Percentiles rank a stretch among this genome's conserved stretches.
These are phyloP conservation scores for Rhododendron mucronatum DNA, from an alignment of 148 eudicot species.

Conservation along the genomic window DNA sequence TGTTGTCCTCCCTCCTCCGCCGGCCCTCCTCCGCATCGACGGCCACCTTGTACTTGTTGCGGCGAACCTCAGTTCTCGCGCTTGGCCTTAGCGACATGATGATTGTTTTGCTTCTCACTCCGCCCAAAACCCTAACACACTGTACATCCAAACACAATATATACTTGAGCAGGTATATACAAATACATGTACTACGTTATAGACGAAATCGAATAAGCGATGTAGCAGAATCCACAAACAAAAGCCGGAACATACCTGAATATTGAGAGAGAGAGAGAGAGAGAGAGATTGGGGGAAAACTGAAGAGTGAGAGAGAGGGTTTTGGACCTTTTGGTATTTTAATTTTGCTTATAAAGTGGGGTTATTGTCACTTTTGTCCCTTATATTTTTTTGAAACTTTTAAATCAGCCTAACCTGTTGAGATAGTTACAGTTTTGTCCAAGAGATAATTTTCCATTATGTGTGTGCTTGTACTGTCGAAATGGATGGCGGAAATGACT, in stretches of 20 bases:
- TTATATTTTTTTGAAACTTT: background rate
- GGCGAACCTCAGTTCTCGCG: slow-evolving; percentile 46
- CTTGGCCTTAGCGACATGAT: slow-evolving; percentile 50
- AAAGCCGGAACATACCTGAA: background rate
- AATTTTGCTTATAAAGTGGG: background rate
- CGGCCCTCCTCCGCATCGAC: slow-evolving; percentile 87
- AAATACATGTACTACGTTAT: background rate
- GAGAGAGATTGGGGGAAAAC: slow-evolving; percentile 9
- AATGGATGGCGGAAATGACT: background rate
- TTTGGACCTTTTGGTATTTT: background rate
- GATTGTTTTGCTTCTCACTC: background rate
- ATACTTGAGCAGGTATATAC: background rate
- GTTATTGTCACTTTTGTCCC: background rate
- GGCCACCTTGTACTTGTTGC: slow-evolving; percentile 62
- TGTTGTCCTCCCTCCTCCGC: slow-evolving; percentile 65
- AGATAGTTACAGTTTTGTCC: background rate
- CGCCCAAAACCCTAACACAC: slow-evolving; percentile 15
- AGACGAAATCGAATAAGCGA: background rate
- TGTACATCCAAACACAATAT: background rate
- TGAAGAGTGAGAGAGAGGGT: background rate
- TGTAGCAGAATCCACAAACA: background rate
- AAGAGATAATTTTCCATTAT: background rate
- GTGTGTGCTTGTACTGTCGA: background rate
- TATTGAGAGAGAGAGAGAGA: background rate
- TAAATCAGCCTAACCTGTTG: background rate